Base-by-base conservation (phyloP, 768 basidiomycete species). In the Polyporus arcularius region DNA sequence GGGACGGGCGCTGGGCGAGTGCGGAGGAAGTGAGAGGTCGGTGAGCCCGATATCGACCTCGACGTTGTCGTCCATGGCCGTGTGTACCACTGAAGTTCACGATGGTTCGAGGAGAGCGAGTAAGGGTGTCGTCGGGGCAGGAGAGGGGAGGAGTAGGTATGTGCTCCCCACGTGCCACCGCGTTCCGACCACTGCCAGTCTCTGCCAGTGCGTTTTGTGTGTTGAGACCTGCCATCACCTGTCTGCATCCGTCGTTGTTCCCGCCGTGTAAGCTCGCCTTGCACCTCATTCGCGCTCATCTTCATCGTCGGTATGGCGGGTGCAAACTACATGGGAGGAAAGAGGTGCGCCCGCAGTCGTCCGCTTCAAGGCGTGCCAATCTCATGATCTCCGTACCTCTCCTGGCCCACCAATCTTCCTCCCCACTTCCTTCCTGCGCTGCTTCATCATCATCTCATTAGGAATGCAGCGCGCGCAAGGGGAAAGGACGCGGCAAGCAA, bases 321-420 rank as follows among this genome's bases (percentile, higher is more conserved):
- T 6, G 88, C 87, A 32, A 90, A 90, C 66, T 90, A 89, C 62
- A 89, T 88, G 87, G 88, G 88, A 26, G 88, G 88, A 12, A 87
- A 83, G 74, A 79, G 85, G 88, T 86, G 50, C 39, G 72, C 18
- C 15, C 9, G 16, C 43, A 30, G 14, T 41, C 3, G n/a, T 18
- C 41, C 11, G 12, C 18, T 32, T 15, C 7, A n/a, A 15, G 14
- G 15, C 18, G 12, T 11, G 32, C 10, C 35, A 42, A 26, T 40
- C 50, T 41, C 47, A 21, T 39, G 54, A 57, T 40, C n/a, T 31
- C 12, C 18, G 35, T 48, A 38, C n/a, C 6, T 35, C 35, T 57
- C 41, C 28, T 26, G 21, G 21, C 21, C 21, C 21, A 26, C 21
- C 21, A 26, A 26, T 26, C 21, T 14, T 53, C 21, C 35, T 57